Conservation (phyloP, 768 basidiomycete species). For the Suillus weaverae region DNA sequence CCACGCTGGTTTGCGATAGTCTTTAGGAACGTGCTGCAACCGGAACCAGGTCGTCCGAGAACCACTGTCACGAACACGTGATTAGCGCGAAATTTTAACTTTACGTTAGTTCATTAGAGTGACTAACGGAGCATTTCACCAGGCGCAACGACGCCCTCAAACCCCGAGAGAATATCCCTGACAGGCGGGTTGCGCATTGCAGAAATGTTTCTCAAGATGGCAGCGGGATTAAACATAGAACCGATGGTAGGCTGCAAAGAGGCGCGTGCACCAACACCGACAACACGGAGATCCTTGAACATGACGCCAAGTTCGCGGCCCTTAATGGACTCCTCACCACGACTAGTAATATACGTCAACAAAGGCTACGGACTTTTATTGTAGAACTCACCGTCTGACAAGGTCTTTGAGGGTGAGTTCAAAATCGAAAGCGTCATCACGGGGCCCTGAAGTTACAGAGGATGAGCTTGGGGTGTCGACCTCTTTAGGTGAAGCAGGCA, state of each 20-base stretch:
- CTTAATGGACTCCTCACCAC: constrained; percentile 47
- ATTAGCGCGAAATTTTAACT: not conserved
- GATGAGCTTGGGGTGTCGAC: not conserved
- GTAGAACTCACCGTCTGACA: constrained; percentile 21
- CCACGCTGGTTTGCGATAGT: constrained; percentile 74
- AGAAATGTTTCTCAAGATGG: constrained; percentile 44
- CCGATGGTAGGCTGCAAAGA: constrained; percentile 60
- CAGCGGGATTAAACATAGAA: constrained; percentile 55
- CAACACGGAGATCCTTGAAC: constrained; percentile 59
- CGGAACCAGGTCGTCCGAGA: constrained; percentile 79
- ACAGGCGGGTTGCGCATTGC: constrained; percentile 58
- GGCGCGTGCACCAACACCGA: constrained; percentile 57
- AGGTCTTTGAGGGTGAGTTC: constrained; percentile 26
- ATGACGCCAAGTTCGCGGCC: constrained; percentile 60
- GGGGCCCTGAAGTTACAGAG: not conserved
- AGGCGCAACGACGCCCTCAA: constrained; percentile 56
- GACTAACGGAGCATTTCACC: constrained; percentile 72
- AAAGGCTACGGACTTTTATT: not conserved
- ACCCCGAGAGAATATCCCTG: constrained; percentile 52
- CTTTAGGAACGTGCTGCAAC: constrained; percentile 87
- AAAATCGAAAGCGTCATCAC: constrained; percentile 33
- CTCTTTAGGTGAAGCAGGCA: not conserved
- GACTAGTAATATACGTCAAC: constrained; percentile 31
- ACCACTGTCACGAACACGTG: constrained; percentile 40
- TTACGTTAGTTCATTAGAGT: not conserved